Percentiles rank a stretch among this genome's conserved stretches.
Evolutionary conservation across 176 grass and related monocot genomes (phyloP).

Genomic region (Bonia amplexicaulis): DNA sequence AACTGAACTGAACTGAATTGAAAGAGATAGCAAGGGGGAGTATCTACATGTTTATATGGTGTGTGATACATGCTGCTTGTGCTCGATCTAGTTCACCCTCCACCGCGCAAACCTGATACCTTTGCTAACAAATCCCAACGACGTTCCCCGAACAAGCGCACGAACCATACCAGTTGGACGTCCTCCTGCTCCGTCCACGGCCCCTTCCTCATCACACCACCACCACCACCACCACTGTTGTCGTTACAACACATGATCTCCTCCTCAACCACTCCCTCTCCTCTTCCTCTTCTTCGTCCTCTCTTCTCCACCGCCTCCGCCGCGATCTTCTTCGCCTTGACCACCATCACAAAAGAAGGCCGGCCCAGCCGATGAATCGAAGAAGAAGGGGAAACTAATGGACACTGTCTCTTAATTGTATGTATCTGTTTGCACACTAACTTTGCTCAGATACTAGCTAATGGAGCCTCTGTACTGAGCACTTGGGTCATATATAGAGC

Average conservation of each 20-base stretch:
- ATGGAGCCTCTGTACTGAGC: conserved; percentile 9
- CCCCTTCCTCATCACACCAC: conserved; percentile 46
- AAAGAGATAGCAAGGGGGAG: no score
- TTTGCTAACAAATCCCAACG: conserved; percentile 99
- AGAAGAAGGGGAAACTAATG: background rate
- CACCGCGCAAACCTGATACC: conserved; percentile 99
- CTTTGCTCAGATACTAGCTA: background rate
- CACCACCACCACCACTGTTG: background rate
- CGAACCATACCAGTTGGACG: conserved; percentile 99
- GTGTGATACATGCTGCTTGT: background rate
- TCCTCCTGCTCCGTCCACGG: conserved; percentile 98
- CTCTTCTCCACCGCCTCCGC: background rate
- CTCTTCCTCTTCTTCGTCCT: background rate
- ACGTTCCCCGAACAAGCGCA: conserved; percentile 98
- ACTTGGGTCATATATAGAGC: conserved; percentile 25
- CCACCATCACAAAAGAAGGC: background rate
- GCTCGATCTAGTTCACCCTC: conserved; percentile 59
- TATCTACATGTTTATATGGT: background rate
- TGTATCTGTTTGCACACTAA: background rate
- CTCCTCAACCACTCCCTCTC: background rate
- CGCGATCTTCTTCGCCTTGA: background rate
- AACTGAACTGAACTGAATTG: no score
- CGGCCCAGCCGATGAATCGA: background rate
- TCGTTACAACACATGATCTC: background rate
- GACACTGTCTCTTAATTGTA: no score